Evolutionary conservation across 2,329 filamentous ascomycete species (phyloP).

Genomic region (Cladosporium oxysporum): DNA sequence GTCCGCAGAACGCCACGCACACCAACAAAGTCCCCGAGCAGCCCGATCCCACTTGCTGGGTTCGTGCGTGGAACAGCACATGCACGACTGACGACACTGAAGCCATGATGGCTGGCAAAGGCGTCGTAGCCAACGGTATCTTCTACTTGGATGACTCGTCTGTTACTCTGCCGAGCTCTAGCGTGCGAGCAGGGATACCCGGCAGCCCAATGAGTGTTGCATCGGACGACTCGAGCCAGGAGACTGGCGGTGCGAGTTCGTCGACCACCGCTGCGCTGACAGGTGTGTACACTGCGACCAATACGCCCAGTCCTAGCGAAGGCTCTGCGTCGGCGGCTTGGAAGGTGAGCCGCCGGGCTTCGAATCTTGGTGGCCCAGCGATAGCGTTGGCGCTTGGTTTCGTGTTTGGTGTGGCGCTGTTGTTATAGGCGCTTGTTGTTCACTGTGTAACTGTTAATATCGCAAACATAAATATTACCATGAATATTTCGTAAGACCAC

Average conservation of each 20-base stretch:
- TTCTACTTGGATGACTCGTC: constrained; percentile 48
- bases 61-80: constrained; percentile 54
- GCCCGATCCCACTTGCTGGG: constrained; percentile 60
- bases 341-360: not conserved
- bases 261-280: constrained; percentile 30
- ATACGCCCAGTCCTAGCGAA: constrained; percentile 34
- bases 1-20: constrained; percentile 59
- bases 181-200: constrained; percentile 36
- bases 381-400: constrained; percentile 1
- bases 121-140: constrained; percentile 62
- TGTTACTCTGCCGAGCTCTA: constrained; percentile 39
- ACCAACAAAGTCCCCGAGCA: constrained; percentile 53
- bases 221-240: constrained; percentile 3
- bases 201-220: constrained; percentile 28
- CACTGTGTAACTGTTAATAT: not conserved
- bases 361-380: not conserved
- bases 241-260: constrained; percentile 11
- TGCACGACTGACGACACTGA: constrained; percentile 56
- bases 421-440: not conserved
- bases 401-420: constrained; percentile 13
- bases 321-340: constrained; percentile 21
- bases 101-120: constrained; percentile 52
- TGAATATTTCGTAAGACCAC: not conserved
- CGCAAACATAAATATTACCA: not conserved
- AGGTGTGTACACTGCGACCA: constrained; percentile 42